A percentile compares a stretch with the other conserved stretches of the same genome.
These are phyloP conservation scores for Logfia minima DNA, from an alignment of 129 eudicot species.

Conservation along the genomic window DNA sequence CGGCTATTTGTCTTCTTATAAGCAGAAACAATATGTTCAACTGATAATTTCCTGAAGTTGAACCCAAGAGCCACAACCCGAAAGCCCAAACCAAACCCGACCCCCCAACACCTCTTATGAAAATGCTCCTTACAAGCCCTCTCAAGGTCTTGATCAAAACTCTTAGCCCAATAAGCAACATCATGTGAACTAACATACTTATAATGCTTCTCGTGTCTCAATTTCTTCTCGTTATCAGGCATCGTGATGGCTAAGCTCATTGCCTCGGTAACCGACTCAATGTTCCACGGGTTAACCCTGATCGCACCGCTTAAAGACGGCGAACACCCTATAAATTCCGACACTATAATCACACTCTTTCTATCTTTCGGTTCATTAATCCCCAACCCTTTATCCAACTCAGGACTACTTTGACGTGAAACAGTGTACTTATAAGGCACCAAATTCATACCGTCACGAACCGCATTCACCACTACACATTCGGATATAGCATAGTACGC, in stretches of 20 bases:
- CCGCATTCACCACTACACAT: slow-evolving; percentile 86
- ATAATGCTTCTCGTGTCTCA: slow-evolving; percentile 88
- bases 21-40: slow-evolving; percentile 66
- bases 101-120: slow-evolving; percentile 74
- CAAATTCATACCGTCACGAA: slow-evolving; percentile 97
- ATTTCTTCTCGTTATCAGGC: slow-evolving; percentile 58
- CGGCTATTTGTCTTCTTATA: slow-evolving; percentile 56
- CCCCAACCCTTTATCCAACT: slow-evolving; percentile 58
- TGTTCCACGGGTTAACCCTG: slow-evolving; percentile 86
- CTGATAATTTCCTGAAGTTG: slow-evolving; percentile 70
- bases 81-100: slow-evolving; percentile 69
- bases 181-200: slow-evolving; percentile 84
- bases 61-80: slow-evolving; percentile 78
- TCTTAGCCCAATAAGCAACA: slow-evolving; percentile 82
- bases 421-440: slow-evolving; percentile 90
- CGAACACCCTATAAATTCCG: slow-evolving; percentile 91
- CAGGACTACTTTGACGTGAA: slow-evolving; percentile 63
- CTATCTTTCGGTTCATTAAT: slow-evolving; percentile 29
- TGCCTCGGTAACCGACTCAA: slow-evolving; percentile 56
- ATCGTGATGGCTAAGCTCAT: slow-evolving; percentile 57
- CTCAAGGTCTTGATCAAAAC: slow-evolving; percentile 79
- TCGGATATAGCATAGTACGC: slow-evolving; percentile 76
- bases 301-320: slow-evolving; percentile 94
- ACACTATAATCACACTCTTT: slow-evolving; percentile 80
- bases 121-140: slow-evolving; percentile 76